phyloP scores from a whole-genome alignment of 805 yeast genomes.

The Teunomyces pallodes region DNA sequence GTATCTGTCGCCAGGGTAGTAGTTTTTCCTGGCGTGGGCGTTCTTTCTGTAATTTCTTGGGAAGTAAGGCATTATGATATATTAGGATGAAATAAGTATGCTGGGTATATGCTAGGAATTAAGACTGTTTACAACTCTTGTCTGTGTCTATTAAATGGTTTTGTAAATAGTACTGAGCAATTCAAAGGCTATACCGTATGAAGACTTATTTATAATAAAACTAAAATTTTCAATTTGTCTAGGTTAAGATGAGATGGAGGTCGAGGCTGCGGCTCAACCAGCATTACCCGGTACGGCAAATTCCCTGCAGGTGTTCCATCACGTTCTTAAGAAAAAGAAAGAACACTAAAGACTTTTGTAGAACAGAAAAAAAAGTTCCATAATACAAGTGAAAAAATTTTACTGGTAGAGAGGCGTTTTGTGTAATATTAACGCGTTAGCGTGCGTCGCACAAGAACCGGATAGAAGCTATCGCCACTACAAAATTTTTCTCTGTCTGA shows the following conservation, averaged over 20 bases:
- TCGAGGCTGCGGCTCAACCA: slow-evolving; percentile 2
- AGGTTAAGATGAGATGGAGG: slow-evolving; percentile 3
- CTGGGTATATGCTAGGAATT: not conserved
- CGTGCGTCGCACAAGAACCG: slow-evolving; percentile 1
- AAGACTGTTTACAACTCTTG: not conserved
- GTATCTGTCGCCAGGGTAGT: slow-evolving; percentile 4
- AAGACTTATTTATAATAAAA: slow-evolving; percentile 1
- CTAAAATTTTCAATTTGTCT: not conserved
- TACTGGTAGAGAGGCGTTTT: not conserved
- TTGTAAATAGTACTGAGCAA: slow-evolving; percentile 2
- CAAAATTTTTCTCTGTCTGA: not conserved
- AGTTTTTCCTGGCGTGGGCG: slow-evolving; percentile 8
- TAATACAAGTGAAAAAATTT: not conserved
- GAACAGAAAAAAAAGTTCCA: slow-evolving; percentile 1
- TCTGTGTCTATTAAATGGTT: slow-evolving; percentile 3
- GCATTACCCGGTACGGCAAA: slow-evolving; percentile 3
- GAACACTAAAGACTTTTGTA: not conserved
- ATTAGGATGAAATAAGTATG: not conserved
- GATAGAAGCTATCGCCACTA: not conserved
- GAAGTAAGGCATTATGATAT: slow-evolving; percentile 8
- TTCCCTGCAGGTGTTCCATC: slow-evolving; percentile 3
- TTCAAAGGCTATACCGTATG: not conserved
- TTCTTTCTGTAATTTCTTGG: slow-evolving; percentile 6
- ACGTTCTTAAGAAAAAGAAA: slow-evolving; percentile 3
- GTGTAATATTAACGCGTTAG: not conserved